Evolutionary conservation across 129 eudicot genomes (phyloP).

Genomic region (Chrysanthemum lavandulifolium): DNA sequence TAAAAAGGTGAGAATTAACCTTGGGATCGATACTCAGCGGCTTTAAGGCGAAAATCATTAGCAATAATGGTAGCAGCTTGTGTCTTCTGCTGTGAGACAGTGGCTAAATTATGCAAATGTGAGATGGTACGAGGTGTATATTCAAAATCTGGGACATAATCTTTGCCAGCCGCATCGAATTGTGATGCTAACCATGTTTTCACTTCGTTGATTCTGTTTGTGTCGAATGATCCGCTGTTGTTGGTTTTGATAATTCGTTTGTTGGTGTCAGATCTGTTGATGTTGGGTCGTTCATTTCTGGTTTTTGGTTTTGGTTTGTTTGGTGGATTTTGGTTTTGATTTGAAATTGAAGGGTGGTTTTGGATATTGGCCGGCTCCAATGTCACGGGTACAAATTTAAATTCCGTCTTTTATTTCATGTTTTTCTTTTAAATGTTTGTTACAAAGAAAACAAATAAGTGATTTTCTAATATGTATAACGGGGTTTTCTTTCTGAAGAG

Average conservation of each 20-base stretch:
- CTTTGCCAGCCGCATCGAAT: slow-evolving; percentile 86
- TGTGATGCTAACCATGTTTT: slow-evolving; percentile 81
- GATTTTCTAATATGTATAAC: no score
- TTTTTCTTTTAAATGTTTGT: no score
- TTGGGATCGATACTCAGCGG: slow-evolving; percentile 90
- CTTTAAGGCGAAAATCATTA: slow-evolving; percentile 85
- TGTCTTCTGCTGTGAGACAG: slow-evolving; percentile 83
- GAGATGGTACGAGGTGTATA: slow-evolving; percentile 74
- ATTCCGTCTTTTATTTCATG: no score
- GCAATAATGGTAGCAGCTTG: slow-evolving; percentile 86
- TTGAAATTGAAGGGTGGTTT: no score
- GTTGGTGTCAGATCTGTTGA: slow-evolving; percentile 36
- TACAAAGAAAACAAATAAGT: no score
- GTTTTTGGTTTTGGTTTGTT: not conserved
- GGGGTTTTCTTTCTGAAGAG: no score
- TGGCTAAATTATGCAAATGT: slow-evolving; percentile 71
- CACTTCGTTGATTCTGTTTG: slow-evolving; percentile 70
- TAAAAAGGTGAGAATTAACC: slow-evolving; percentile 31
- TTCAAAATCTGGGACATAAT: slow-evolving; percentile 81
- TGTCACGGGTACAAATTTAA: no score
- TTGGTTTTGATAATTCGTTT: slow-evolving; percentile 38
- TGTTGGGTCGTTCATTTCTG: slow-evolving; percentile 47
- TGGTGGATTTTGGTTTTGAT: no score
- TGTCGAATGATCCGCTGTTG: slow-evolving; percentile 51
- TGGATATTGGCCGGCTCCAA: no score